Percentiles rank a stretch among this genome's conserved stretches.
These are phyloP conservation scores for Erysimum cheiranthoides DNA, from an alignment of 345 rosid genomes.

Conservation along the genomic window DNA sequence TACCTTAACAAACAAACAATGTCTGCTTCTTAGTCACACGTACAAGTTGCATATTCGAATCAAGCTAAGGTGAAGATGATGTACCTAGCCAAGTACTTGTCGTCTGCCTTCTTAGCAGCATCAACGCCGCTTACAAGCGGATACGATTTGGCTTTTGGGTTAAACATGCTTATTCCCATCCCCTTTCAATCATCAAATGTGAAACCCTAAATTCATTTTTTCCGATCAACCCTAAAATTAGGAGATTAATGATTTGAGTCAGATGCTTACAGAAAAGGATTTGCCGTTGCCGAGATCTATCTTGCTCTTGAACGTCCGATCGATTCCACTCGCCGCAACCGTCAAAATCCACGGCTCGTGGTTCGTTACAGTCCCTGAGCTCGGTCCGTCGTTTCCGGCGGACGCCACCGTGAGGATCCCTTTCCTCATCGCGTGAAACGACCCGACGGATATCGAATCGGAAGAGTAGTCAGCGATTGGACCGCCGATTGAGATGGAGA, in stretches of 20 bases:
- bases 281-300: slow-evolving; percentile 72
- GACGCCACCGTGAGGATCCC: slow-evolving; percentile 85
- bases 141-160: slow-evolving; percentile 58
- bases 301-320: slow-evolving; percentile 70
- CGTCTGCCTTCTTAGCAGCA: slow-evolving; percentile 51
- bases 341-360: slow-evolving; percentile 92
- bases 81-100: slow-evolving; percentile 57
- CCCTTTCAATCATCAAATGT: slow-evolving; percentile 53
- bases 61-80: too few species aligned
- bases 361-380: slow-evolving; percentile 55
- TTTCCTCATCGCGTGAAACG: slow-evolving; percentile 81
- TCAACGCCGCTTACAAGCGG: slow-evolving; percentile 81
- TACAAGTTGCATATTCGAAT: not conserved
- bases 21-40: not conserved
- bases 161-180: slow-evolving; percentile 64
- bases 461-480: slow-evolving; percentile 40
- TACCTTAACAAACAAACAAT: slow-evolving; percentile 47
- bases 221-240: not conserved
- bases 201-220: not conserved
- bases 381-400: slow-evolving; percentile 83
- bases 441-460: slow-evolving; percentile 71
- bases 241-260: not conserved
- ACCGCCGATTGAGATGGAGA: slow-evolving; percentile 84
- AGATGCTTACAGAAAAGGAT: slow-evolving; percentile 54
- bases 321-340: slow-evolving; percentile 84